Evolutionary conservation across 257 asterid species (phyloP).

Genomic region (Przewalskia tangutica): DNA sequence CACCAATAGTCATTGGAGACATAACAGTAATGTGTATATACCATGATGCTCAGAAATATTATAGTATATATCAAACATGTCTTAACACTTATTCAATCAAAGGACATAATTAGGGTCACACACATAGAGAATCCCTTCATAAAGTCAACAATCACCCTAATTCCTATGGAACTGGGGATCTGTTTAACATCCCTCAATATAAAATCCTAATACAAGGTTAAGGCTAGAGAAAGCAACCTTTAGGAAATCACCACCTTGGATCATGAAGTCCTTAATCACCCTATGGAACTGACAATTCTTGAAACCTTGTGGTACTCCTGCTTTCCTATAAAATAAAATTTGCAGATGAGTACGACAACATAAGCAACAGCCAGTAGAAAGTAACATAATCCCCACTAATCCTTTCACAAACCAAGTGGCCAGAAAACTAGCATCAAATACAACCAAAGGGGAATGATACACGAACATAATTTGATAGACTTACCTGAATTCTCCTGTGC

Average conservation of each 20-base stretch:
- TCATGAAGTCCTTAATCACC: constrained; percentile 95
- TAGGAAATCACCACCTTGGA: constrained; percentile 94
- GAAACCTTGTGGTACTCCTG: constrained; percentile 79
- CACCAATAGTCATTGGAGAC: neutral
- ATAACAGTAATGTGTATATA: neutral
- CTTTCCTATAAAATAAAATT: constrained; percentile 49
- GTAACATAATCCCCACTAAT: neutral
- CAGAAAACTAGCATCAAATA: neutral
- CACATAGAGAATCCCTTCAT: neutral
- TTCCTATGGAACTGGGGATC: neutral
- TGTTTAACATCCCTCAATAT: neutral
- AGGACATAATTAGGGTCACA: neutral
- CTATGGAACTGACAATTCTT: constrained; percentile 89
- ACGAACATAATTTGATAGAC: constrained; percentile 4
- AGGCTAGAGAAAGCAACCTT: constrained; percentile 40
- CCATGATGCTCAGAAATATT: neutral
- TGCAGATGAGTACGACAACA: constrained; percentile 8
- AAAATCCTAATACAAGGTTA: neutral
- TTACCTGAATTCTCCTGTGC: constrained; percentile 89
- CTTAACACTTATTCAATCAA: neutral
- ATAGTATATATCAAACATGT: neutral
- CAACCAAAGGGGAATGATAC: neutral
- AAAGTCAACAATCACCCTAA: neutral
- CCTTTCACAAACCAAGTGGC: neutral
- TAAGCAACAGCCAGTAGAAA: neutral